Percentiles rank a stretch among this genome's conserved stretches.
These are phyloP conservation scores for Populus hybrid DNA, from an alignment of 441 rosid species.

Conservation along the genomic window DNA sequence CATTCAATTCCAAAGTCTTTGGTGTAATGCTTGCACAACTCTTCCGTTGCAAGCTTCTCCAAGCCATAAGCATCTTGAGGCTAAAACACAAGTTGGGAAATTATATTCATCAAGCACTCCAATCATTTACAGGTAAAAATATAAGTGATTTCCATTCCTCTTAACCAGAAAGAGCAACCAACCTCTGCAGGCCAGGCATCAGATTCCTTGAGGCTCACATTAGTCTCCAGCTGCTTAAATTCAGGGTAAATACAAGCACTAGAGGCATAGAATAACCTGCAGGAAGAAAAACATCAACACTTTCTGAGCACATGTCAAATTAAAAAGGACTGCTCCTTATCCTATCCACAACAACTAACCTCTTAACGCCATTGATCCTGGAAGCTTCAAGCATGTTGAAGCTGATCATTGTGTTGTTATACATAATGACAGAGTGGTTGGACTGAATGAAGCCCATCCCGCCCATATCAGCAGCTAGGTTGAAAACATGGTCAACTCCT, in stretches of 20 bases:
- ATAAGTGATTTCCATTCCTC: neutral
- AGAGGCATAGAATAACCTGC: constrained; percentile 94
- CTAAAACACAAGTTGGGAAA: constrained; percentile 36
- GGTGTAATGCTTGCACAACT: constrained; percentile 95
- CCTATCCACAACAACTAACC: constrained; percentile 35
- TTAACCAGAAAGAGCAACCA: constrained; percentile 21
- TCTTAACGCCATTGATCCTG: constrained; percentile 84
- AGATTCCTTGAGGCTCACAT: constrained; percentile 97
- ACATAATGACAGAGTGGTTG: constrained; percentile 96
- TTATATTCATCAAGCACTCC: constrained; percentile 4
- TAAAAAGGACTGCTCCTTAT: constrained; percentile 21
- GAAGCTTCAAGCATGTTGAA: constrained; percentile 98
- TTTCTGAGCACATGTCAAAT: constrained; percentile 15
- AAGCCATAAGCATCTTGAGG: constrained; percentile 99
- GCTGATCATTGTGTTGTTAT: constrained; percentile 97
- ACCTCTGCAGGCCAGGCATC: constrained; percentile 99
- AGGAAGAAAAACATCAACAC: constrained; percentile 14
- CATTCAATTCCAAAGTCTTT: constrained; percentile 95
- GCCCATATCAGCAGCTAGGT: constrained; percentile 99
- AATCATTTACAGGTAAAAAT: neutral
- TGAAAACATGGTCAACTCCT: constrained; percentile 82
- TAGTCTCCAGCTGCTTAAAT: constrained; percentile 94
- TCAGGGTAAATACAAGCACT: constrained; percentile 98
- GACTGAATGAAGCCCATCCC: constrained; percentile 99
- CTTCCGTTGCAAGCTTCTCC: constrained; percentile 98